Evolutionary conservation across 2,329 filamentous ascomycete species (phyloP).

Genomic region (Trichoderma sp.): DNA sequence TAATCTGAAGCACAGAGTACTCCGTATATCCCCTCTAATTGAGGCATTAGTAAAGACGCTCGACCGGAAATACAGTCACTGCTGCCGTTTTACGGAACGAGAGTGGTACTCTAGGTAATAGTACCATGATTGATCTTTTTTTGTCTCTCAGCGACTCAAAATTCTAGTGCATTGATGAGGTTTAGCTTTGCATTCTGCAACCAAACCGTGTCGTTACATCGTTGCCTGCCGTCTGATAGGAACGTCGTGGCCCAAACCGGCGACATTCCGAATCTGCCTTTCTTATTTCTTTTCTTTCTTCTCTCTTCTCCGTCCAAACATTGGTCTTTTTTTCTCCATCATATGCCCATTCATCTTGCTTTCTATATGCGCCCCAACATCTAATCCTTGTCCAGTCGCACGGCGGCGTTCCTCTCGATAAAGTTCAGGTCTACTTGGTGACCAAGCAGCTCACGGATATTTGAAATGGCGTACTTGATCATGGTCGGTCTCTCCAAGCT

Average conservation of each 20-base stretch:
- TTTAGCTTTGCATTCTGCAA: not conserved
- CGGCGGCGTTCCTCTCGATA: constrained; percentile 87
- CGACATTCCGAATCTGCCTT: not conserved
- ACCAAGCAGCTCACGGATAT: constrained; percentile 87
- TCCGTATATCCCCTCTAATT: not conserved
- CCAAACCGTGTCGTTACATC: not conserved
- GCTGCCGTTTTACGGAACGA: not conserved
- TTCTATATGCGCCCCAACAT: not conserved
- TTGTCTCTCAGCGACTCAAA: not conserved
- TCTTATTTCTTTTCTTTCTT: not conserved
- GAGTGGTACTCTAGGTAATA: not conserved
- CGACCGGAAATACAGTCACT: not conserved
- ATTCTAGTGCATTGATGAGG: not conserved
- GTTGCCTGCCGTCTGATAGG: not conserved
- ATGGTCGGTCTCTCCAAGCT: constrained; percentile 93
- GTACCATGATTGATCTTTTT: not conserved
- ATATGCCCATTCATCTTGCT: not conserved
- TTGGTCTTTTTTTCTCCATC: not conserved
- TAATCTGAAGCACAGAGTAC: not conserved
- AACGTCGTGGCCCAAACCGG: not conserved
- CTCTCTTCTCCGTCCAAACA: not conserved
- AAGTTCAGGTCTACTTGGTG: constrained; percentile 95
- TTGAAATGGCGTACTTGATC: constrained; percentile 90
- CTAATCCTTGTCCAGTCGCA: constrained; percentile 82
- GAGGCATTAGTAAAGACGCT: not conserved